Base-by-base conservation (phyloP, 768 basidiomycete genomes). In the Russula earlei region DNA sequence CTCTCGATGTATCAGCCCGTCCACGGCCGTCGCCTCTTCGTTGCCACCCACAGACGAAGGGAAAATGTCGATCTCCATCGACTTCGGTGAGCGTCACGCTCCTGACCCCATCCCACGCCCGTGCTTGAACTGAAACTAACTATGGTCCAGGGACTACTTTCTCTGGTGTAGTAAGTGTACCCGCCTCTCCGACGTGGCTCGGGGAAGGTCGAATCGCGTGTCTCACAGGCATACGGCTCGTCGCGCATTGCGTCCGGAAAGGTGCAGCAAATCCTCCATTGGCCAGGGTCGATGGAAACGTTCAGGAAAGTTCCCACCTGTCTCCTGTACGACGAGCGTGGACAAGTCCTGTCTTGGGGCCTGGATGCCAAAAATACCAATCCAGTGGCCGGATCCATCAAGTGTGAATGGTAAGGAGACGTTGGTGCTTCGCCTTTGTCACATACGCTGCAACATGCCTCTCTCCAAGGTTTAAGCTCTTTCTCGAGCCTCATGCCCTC, bases 291-390 rank as follows among this genome's bases (percentile, higher is more conserved):
- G 2, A 79, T 83, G 60, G 91, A 92, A 69, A 90, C 85, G 0
- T 92, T 88, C 74, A 76, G 89, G 65, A 92, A 93, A 72, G 83
- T 79, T 27, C 58, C 91, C 1, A 92, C 91, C 1, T 92, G 91
- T 68, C 74, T 94, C 34, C 68, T 92, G 15, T 94, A 92, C 60
- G 83, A 89, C 60, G 81, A 84, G 42, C 69, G 73, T 31, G 89
- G 88, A 0, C 77, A 77, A 58, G 83, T 92, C 2, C 63, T 89
- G 22, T 84, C 87, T 5, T 93, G 91, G 90, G 90, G 91, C 1
- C 70, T 91, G 48, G 87, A 91, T 71, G 91, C 91, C 3, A 91
- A 91, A 74, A 88, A 86, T 63, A 79, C 85, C 2, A 78, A 79
- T 20, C 80, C 48, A 3, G 77, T 83, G 71, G 74, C 78, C 3